These are phyloP conservation scores for Suillus decipiens DNA, from an alignment of 768 basidiomycete species.

Conservation along the genomic window DNA sequence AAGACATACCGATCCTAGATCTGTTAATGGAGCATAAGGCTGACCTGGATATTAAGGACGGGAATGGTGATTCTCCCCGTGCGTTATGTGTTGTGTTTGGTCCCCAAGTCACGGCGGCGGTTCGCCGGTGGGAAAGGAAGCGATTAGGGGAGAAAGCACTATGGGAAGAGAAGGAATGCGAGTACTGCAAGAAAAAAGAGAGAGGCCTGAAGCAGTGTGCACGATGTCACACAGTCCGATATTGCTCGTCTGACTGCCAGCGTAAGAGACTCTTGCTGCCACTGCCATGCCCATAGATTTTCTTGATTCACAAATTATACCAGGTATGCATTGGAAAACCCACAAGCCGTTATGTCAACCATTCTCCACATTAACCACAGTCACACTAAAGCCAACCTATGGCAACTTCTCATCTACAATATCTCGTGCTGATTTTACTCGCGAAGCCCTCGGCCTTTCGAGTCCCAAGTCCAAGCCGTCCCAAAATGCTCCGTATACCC, in stretches of 20 bases:
- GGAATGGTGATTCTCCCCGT: conserved; percentile 39
- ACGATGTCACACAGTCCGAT: conserved; percentile 46
- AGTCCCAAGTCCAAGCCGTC: conserved; percentile 20
- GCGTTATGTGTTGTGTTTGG: conserved; percentile 38
- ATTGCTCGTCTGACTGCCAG: conserved; percentile 59
- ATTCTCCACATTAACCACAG: conserved; percentile 44
- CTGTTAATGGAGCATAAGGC: conserved; percentile 53
- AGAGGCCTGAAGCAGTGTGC: conserved; percentile 43
- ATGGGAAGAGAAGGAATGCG: conserved; percentile 46
- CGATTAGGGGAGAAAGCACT: conserved; percentile 45
- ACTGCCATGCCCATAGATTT: not conserved
- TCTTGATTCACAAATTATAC: not conserved
- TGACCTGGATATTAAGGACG: conserved; percentile 41
- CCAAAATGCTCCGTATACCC: conserved; percentile 18
- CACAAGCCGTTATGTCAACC: conserved; percentile 52
- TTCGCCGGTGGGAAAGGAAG: conserved; percentile 49
- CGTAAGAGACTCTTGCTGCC: conserved; percentile 34
- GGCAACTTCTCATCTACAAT: conserved; percentile 15
- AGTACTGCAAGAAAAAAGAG: conserved; percentile 33
- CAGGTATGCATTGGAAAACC: conserved; percentile 47
- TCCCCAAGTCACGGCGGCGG: conserved; percentile 43
- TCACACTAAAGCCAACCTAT: conserved; percentile 51
- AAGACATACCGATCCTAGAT: conserved; percentile 38
- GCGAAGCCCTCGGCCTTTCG: conserved; percentile 31
- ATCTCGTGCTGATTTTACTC: conserved; percentile 33